Conservation (phyloP, 345 rosid species). For the Heritiera littoralis region DNA sequence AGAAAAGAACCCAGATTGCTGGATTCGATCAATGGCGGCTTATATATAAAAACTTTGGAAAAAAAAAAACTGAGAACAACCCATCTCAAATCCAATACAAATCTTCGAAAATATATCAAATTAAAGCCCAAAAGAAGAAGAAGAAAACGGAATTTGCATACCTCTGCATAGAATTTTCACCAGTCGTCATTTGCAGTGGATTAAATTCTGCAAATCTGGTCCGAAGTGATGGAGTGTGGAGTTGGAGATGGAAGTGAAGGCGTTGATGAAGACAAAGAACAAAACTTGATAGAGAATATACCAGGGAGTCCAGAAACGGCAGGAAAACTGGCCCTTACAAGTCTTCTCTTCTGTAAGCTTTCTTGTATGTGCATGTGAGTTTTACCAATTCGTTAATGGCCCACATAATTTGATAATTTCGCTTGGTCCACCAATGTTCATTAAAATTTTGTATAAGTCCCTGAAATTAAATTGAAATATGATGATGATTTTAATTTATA, state of each 20-base stretch:
- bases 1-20: neutral
- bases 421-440: neutral
- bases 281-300: neutral
- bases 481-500: too few relatives aligned
- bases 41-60: too few relatives aligned
- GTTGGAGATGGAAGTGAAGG: neutral
- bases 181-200: neutral
- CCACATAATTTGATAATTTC: neutral
- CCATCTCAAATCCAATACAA: slow-evolving; percentile 1
- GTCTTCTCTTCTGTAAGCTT: too few relatives aligned
- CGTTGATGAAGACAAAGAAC: neutral
- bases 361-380: neutral
- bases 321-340: neutral
- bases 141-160: neutral
- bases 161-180: slow-evolving; percentile 5
- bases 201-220: neutral
- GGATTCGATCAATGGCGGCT: too few relatives aligned
- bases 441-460: neutral
- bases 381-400: neutral
- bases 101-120: neutral
- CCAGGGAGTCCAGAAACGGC: neutral
- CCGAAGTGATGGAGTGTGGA: neutral
- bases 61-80: neutral
- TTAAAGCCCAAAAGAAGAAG: too few relatives aligned
- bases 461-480: neutral